These are phyloP conservation scores for Botrytis byssoidea DNA, from an alignment of 2,329 filamentous ascomycete genomes.

Conservation along the genomic window DNA sequence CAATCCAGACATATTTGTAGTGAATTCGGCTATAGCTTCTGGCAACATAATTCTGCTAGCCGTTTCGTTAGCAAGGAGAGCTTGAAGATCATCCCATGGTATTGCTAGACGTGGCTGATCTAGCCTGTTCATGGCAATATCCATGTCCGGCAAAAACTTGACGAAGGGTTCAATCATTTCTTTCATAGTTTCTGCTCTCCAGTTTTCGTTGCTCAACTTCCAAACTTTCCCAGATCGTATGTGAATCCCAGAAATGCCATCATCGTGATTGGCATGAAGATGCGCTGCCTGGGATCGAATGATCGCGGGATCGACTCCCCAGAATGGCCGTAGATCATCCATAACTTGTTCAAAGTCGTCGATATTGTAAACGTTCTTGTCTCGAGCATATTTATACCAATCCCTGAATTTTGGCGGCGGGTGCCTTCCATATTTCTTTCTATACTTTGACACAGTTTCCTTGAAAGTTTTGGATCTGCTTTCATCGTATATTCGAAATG, in stretches of 20 bases:
- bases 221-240: slow-evolving; percentile 39
- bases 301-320: slow-evolving; percentile 45
- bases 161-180: slow-evolving; percentile 45
- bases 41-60: slow-evolving; percentile 45
- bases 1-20: slow-evolving; percentile 42
- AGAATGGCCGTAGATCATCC: slow-evolving; percentile 60
- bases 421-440: slow-evolving; percentile 55
- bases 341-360: slow-evolving; percentile 65
- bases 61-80: slow-evolving; percentile 50
- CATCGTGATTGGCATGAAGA: slow-evolving; percentile 34
- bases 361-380: slow-evolving; percentile 54
- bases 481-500: slow-evolving; percentile 36
- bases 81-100: slow-evolving; percentile 55
- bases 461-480: slow-evolving; percentile 48
- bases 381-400: slow-evolving; percentile 56
- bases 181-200: slow-evolving; percentile 45
- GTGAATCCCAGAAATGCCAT: slow-evolving; percentile 34
- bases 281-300: slow-evolving; percentile 46
- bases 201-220: slow-evolving; percentile 40
- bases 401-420: slow-evolving; percentile 63
- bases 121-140: slow-evolving; percentile 64
- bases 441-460: slow-evolving; percentile 55
- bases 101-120: slow-evolving; percentile 64
- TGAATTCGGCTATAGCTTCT: slow-evolving; percentile 45
- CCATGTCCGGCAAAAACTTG: slow-evolving; percentile 58